Evolutionary conservation across 2,329 filamentous ascomycete species (phyloP).

Genomic region (Didymella exigua): DNA sequence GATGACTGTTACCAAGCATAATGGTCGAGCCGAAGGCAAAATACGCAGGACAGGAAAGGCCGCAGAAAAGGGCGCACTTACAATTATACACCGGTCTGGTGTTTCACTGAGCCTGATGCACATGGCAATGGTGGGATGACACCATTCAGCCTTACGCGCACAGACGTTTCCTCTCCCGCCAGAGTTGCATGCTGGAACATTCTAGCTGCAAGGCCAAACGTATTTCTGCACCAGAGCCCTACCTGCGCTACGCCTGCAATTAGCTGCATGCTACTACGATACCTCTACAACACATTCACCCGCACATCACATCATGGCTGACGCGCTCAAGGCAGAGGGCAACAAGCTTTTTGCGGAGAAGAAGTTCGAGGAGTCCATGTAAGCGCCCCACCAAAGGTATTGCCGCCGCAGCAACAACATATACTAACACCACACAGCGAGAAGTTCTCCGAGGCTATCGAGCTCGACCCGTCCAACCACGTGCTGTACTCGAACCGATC

Average conservation of each 20-base stretch:
- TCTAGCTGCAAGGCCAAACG: conserved; percentile 42
- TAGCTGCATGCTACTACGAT: conserved; percentile 3
- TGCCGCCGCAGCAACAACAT: conserved; percentile 1
- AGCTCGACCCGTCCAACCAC: conserved; percentile 85
- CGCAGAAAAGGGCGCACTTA: not conserved
- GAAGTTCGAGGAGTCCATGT: conserved; percentile 96
- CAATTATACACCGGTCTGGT: not conserved
- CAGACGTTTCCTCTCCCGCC: conserved; percentile 20
- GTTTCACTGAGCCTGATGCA: not conserved
- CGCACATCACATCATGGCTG: conserved; percentile 59
- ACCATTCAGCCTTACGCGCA: conserved; percentile 36
- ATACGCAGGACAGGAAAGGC: no score
- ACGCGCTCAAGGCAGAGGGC: conserved; percentile 92
- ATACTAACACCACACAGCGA: conserved; percentile 62
- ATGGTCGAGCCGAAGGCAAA: not conserved
- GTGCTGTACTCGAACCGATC: conserved; percentile 98
- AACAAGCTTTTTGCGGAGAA: conserved; percentile 99
- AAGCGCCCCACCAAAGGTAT: conserved; percentile 54
- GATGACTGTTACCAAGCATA: not conserved
- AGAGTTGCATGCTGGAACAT: conserved; percentile 41
- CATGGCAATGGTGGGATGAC: conserved; percentile 22
- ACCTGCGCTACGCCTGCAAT: conserved; percentile 22
- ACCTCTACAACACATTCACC: conserved; percentile 6
- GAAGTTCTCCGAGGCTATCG: conserved; percentile 94
- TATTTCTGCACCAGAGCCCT: conserved; percentile 42